phyloP scores from a whole-genome alignment of 495 filamentous ascomycete species.

The Talaromyces borbonicus region DNA sequence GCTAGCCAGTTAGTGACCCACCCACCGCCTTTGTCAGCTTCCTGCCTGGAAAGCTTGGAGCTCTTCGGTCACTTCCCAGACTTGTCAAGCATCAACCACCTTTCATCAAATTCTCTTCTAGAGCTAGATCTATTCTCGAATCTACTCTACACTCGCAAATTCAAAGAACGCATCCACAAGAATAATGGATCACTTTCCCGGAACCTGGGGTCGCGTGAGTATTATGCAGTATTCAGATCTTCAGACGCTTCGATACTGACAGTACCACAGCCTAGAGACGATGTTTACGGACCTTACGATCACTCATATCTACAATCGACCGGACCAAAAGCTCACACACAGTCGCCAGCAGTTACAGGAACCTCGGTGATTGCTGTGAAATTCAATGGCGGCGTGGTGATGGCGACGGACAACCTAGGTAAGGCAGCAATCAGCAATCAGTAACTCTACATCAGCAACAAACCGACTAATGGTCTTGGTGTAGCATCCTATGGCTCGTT shows the following conservation, averaged over 20 bases:
- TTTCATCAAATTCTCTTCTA: background rate
- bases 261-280: slow-evolving; percentile 69
- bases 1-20: too few relatives aligned
- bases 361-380: slow-evolving; percentile 91
- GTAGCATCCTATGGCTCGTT: slow-evolving; percentile 95
- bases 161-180: too few relatives aligned
- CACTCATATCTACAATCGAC: slow-evolving; percentile 64
- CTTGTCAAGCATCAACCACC: background rate
- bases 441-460: slow-evolving; percentile 1
- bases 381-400: slow-evolving; percentile 91
- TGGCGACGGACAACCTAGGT: slow-evolving; percentile 96
- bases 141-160: too few relatives aligned
- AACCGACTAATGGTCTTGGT: slow-evolving; percentile 1
- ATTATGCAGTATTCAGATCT: slow-evolving; percentile 1
- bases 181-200: slow-evolving; percentile 97
- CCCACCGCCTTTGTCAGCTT: slow-evolving; percentile 9
- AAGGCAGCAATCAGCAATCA: slow-evolving; percentile 14
- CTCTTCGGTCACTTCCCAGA: slow-evolving; percentile 2
- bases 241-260: background rate
- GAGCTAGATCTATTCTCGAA: too few relatives aligned
- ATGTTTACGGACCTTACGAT: slow-evolving; percentile 91
- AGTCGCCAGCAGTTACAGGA: slow-evolving; percentile 85
- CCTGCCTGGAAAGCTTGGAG: slow-evolving; percentile 6
- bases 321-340: slow-evolving; percentile 74
- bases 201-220: slow-evolving; percentile 93